These are phyloP conservation scores for Gyromitra esculenta DNA, from an alignment of 2,329 filamentous ascomycete species.

Conservation along the genomic window DNA sequence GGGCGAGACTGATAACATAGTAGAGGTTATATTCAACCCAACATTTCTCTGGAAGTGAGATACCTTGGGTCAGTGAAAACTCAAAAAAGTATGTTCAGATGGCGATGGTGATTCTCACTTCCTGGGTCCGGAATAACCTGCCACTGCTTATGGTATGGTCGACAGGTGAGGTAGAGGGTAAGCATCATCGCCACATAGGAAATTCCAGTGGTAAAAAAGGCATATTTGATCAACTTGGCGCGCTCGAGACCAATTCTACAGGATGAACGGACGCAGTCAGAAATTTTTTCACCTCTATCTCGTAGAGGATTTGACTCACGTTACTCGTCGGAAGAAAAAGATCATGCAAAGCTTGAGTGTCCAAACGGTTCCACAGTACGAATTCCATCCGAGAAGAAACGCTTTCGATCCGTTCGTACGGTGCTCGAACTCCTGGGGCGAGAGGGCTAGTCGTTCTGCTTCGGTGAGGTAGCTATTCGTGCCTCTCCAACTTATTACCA, in stretches of 20 bases:
- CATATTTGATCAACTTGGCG: constrained; percentile 64
- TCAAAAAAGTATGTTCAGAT: neutral
- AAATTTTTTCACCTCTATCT: neutral
- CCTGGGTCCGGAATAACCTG: constrained; percentile 70
- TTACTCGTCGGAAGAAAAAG: constrained; percentile 68
- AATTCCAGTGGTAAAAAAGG: constrained; percentile 64
- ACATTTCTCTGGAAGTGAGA: constrained; percentile 31
- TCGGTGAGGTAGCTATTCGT: constrained; percentile 70
- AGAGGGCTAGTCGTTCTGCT: constrained; percentile 63
- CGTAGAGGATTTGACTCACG: constrained; percentile 58
- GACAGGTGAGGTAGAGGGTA: constrained; percentile 66
- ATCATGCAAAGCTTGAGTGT: constrained; percentile 68
- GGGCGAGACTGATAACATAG: constrained; percentile 41
- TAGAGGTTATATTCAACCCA: constrained; percentile 45
- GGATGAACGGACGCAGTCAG: constrained; percentile 18
- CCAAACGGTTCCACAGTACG: constrained; percentile 67
- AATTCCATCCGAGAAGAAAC: constrained; percentile 67
- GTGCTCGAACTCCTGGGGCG: constrained; percentile 63
- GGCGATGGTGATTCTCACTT: constrained; percentile 60
- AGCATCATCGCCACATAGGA: constrained; percentile 66
- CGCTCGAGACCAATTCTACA: constrained; percentile 61
- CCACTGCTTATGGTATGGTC: constrained; percentile 67
- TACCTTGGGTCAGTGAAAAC: neutral
- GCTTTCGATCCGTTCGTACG: constrained; percentile 68
- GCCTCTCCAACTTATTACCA: constrained; percentile 65